A percentile compares a stretch with the other conserved stretches of the same genome.
Evolutionary conservation across 257 asterid genomes (phyloP).

Genomic region (Nyctanthes arbortristis): DNA sequence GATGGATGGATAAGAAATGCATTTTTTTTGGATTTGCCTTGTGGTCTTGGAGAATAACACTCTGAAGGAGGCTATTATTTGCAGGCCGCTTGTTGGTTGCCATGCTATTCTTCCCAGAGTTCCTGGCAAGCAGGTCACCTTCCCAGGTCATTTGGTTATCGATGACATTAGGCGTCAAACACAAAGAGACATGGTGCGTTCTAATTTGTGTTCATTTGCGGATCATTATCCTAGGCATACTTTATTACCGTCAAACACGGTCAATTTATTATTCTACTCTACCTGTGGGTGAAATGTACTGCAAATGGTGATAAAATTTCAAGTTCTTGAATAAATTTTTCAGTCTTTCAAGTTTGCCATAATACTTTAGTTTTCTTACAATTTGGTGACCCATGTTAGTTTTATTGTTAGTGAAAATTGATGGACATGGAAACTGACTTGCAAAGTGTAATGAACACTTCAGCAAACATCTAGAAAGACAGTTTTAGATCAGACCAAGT

Average conservation of each 20-base stretch:
- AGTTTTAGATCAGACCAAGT: background rate
- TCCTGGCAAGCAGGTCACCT: conserved; percentile 33
- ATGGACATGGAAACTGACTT: too few relatives aligned
- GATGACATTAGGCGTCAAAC: conserved; percentile 54
- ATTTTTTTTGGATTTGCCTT: background rate
- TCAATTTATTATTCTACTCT: background rate
- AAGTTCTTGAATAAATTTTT: background rate
- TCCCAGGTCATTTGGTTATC: conserved; percentile 65
- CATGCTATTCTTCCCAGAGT: conserved; percentile 41
- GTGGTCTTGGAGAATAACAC: conserved; percentile 1
- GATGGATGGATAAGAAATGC: background rate
- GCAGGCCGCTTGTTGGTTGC: conserved; percentile 71
- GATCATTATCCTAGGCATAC: background rate
- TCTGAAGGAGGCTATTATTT: conserved; percentile 21
- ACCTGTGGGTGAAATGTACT: background rate
- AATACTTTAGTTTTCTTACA: too few relatives aligned
- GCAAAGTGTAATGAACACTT: too few relatives aligned
- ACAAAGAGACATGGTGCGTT: conserved; percentile 55
- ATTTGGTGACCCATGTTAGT: background rate
- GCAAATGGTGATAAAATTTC: background rate
- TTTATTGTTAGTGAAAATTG: too few relatives aligned
- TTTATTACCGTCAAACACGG: background rate
- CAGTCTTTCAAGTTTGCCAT: background rate
- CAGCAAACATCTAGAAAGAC: too few relatives aligned
- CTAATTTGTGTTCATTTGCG: background rate